phyloP scores from a whole-genome alignment of 495 filamentous ascomycete genomes.

The Aspergillus sclerotiicarbonarius region DNA sequence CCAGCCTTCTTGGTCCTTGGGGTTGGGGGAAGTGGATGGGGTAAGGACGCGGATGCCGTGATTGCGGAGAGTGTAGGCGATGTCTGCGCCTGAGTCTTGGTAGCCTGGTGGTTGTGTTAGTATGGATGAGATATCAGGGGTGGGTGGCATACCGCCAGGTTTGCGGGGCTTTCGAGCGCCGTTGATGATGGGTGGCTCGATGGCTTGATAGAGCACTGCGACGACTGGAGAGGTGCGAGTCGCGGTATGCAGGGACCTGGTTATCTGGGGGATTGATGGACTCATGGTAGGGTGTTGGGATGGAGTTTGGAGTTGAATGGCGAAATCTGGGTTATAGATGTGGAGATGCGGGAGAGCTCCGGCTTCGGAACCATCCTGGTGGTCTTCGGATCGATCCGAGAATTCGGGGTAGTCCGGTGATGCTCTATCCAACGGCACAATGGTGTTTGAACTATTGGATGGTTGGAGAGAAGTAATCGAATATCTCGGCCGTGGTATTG shows the following conservation, averaged over 20 bases:
- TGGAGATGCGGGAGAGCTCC: background rate
- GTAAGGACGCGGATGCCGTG: slow-evolving; percentile 26
- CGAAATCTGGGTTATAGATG: background rate
- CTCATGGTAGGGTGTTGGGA: background rate
- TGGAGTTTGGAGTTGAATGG: background rate
- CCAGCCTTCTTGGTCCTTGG: slow-evolving; percentile 25
- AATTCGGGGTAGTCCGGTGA: background rate
- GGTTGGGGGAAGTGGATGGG: slow-evolving; percentile 14
- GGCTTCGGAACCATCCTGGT: background rate
- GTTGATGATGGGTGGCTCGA: slow-evolving; percentile 30
- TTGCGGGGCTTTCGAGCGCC: slow-evolving; percentile 30
- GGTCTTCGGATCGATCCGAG: background rate
- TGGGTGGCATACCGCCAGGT: slow-evolving; percentile 25
- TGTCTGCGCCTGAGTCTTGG: slow-evolving; percentile 40
- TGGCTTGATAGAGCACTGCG: slow-evolving; percentile 28
- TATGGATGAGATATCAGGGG: background rate
- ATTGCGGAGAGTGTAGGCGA: slow-evolving; percentile 27
- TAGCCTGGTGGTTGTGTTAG: slow-evolving; percentile 25
- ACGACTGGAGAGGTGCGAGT: slow-evolving; percentile 12
- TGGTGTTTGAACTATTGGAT: too few species aligned
- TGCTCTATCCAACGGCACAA: too few species aligned
- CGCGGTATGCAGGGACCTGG: background rate
- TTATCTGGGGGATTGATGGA: background rate
- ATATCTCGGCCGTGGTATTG: too few species aligned
- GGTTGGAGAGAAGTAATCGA: too few species aligned